Base-by-base conservation (phyloP, 768 basidiomycete species). In the Pholiota conissans region DNA sequence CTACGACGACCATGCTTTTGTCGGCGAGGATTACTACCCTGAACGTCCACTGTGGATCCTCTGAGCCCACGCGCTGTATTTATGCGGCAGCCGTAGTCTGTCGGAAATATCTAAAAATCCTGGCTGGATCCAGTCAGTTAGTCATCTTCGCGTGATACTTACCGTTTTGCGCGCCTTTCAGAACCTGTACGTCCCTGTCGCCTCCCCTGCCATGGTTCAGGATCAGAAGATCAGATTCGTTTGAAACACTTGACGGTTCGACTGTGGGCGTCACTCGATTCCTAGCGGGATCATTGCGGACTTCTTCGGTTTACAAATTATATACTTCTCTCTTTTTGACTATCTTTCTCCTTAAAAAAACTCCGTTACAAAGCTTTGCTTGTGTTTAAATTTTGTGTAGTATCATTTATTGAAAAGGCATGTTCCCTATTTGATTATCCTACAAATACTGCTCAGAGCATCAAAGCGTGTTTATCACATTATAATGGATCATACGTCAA, bases 1-100 rank as follows among this genome's bases (percentile, higher is more conserved):
- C 3, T 58, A 62, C 52, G 59, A 58, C 32, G 64, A 65, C 57
- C 64, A 59, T 32, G 22, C 51, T 9, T 60, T 64, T 58, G 64
- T 65, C 26, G 65, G 59, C 28, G 56, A 49, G 52, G 64, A 65
- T 16, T 69, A 71, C 52, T 70, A 69, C 59, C 71, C 71, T 34
- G 73, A 73, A 18, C 71, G 73, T 45, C 72, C 71, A 35, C 63
- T 71, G 52, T 74, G 76, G 76, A 70, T 77, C 52, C 32, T 75
- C 48, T 75, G 58, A 73, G 39, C 42, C 24, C 13, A 2, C 9
- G 50, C 35, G 14, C 39, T 22, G 20, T 26, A 52, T 18, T 47
- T 52, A 24, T 45, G 60, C 62, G 55, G 55, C 52, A 27, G 61
- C 62, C 57, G 55, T 54, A 27, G 61, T 65, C 58, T 39, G 48